Evolutionary conservation across 345 rosid genomes (phyloP), one percentile per base, ranked within the genome.

Genomic region (Brassica incana): DNA sequence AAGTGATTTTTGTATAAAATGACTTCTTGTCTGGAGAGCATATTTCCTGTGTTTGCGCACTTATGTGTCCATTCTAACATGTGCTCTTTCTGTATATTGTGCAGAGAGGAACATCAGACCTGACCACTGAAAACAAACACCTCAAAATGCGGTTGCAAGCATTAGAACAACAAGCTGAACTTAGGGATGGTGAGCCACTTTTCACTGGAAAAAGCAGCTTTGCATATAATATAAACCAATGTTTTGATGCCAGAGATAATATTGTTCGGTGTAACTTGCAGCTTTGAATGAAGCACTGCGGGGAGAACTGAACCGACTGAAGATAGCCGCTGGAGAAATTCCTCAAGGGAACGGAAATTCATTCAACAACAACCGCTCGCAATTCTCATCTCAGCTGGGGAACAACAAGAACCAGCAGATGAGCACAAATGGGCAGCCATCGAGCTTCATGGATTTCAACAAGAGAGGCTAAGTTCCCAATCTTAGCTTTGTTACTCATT

Each of bases 241-340:
- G 12, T 27, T 64, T 43, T 64, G 43, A 25, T 62, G 5, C 5
- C 8, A 0, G 33, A 33, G 58, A 15, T 59, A 60, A 27, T 76
- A 14, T 64, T 35, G 35, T 65, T 54, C 1, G 2, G 35, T 48
- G 23, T 50, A 48, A 60, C 33, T 74, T 80, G 85, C 88, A 95
- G 99, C 99, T 69, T 85, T 95, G 65, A 89, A 92, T 59, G 97
- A 95, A 77, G 84, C 88, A 5, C 75, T 92, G 79, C 87, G 87
- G 76, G 97, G 89, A 33, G 99, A 95, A 86, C 97, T 92, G 73
- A 91, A 90, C 78, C 88, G 99, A 82, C 97, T 95, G 61, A 95
- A 89, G 83, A 87, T 89, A 76, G 87, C 91, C 14, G 89, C 97
- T 0, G 87, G 91, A 30, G 95, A 92, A 82, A 77, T 86, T 60